A percentile compares a stretch with the other conserved stretches of the same genome.
phyloP scores from a whole-genome alignment of 306 rosid species.

The Corylus americana region DNA sequence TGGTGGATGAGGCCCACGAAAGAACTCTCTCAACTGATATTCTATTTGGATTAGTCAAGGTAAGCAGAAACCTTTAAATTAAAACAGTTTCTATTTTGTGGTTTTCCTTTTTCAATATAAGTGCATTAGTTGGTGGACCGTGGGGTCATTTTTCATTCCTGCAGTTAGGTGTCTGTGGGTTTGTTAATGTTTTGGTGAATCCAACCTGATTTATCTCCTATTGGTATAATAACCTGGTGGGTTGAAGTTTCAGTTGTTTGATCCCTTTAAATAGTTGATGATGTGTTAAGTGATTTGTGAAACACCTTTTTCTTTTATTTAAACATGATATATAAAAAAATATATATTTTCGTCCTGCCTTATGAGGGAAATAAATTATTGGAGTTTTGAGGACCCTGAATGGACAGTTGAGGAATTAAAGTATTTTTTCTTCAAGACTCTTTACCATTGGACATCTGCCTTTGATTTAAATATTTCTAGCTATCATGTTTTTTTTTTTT shows the following conservation, averaged over 20 bases:
- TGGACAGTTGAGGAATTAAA: too few relatives aligned
- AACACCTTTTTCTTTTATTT: neutral
- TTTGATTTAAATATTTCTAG: too few relatives aligned
- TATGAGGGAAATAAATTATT: too few relatives aligned
- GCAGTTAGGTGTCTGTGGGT: slow-evolving; percentile 12
- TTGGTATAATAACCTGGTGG: neutral
- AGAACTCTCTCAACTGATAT: slow-evolving; percentile 97
- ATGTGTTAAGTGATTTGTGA: neutral
- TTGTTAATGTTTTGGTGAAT: slow-evolving; percentile 11
- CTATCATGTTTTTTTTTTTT: too few relatives aligned
- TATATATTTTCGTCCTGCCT: too few relatives aligned
- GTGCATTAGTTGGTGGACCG: slow-evolving; percentile 14
- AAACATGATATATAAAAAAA: too few relatives aligned
- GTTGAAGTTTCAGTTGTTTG: neutral
- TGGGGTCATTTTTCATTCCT: slow-evolving; percentile 15
- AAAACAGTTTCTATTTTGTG: neutral
- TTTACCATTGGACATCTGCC: too few relatives aligned
- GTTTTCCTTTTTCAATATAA: slow-evolving; percentile 7
- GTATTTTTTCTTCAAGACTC: too few relatives aligned
- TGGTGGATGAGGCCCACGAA: slow-evolving; percentile 99
- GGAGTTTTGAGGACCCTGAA: too few relatives aligned
- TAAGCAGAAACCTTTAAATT: slow-evolving; percentile 34
- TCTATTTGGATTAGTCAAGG: slow-evolving; percentile 92
- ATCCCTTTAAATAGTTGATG: neutral
- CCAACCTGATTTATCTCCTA: neutral